Base-by-base conservation (phyloP, 2,329 filamentous ascomycete species). In the Fusarium cicatricum region DNA sequence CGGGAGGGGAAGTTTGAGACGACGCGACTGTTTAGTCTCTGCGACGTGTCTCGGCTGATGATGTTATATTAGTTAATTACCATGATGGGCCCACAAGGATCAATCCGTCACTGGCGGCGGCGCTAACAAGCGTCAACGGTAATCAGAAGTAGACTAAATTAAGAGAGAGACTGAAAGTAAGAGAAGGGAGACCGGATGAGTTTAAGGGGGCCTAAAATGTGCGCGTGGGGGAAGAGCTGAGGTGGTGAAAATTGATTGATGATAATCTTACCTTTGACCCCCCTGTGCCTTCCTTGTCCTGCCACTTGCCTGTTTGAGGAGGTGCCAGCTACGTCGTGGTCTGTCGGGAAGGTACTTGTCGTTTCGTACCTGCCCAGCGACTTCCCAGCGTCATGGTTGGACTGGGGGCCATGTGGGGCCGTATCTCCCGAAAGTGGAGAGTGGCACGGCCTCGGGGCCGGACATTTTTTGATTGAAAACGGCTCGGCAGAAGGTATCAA, bases 21-120 rank as follows among this genome's bases (percentile, higher is more conserved):
- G 23, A 26, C 9, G 23, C 23, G 23, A 26, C 23, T 6, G 9
- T 26, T 26, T 8, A 26, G 23, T 26, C 9, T 26, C 23, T 26
- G 23, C 50, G 43, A 55, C 41, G 44, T 41, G 34, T 37, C 52
- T 61, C 47, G 52, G 47, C 34, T 58, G 52, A 51, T 37, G 37
- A 38, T 44, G 33, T 34, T 42, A 64, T 62, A 62, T 64, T 64
- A 58, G 36, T 45, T 64, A 61, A 64, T 61, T 64, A 61, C 43
- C 56, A 50, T 48, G 52, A 31, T 37, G 47, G 53, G 41, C 42
- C 28, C 21, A 44, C 34, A 36, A 64, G 14, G 44, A 42, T 42
- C 39, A 32, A 40, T 28, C 48, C 37, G 48, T 29, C 28, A 19
- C 43, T 64, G 64, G 57, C 26, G 42, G 43, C n/a, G 38, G 17